Percentiles rank a stretch among this genome's conserved stretches.
phyloP scores from a whole-genome alignment of 2,329 filamentous ascomycete genomes.

The Tolypocladium ophioglossoides region DNA sequence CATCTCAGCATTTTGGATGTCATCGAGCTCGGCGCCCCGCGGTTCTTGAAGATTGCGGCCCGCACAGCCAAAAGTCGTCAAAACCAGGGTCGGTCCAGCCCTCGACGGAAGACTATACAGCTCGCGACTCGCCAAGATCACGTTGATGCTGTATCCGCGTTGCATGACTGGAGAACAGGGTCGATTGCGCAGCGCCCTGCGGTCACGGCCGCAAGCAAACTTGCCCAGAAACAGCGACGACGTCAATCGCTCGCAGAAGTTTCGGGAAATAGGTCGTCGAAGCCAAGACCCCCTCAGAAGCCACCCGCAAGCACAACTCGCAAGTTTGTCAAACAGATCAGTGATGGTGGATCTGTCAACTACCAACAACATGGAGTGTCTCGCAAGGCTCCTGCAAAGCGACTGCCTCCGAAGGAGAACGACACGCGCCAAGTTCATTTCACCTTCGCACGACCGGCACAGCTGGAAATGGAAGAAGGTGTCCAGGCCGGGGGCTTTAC shows the following conservation, averaged over 20 bases:
- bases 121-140: slow-evolving; percentile 52
- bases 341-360: slow-evolving; percentile 14
- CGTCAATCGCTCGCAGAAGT: slow-evolving; percentile 9
- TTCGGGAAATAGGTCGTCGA: slow-evolving; percentile 11
- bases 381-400: neutral
- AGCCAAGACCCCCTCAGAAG: neutral
- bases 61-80: slow-evolving; percentile 38
- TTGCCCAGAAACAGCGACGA: slow-evolving; percentile 2
- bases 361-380: slow-evolving; percentile 9
- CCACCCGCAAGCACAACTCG: slow-evolving; percentile 6
- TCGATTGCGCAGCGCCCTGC: slow-evolving; percentile 32
- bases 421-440: neutral
- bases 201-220: slow-evolving; percentile 16
- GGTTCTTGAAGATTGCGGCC: slow-evolving; percentile 51
- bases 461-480: slow-evolving; percentile 39
- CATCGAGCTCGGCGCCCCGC: slow-evolving; percentile 39
- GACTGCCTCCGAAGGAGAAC: neutral
- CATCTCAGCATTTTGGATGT: slow-evolving; percentile 52
- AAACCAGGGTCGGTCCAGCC: slow-evolving; percentile 43
- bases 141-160: slow-evolving; percentile 40
- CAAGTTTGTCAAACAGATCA: slow-evolving; percentile 19
- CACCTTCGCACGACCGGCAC: slow-evolving; percentile 32
- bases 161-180: slow-evolving; percentile 46
- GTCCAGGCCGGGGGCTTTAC: slow-evolving; percentile 21
- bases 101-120: slow-evolving; percentile 44